Evolutionary conservation across 208 protist genomes (phyloP).

Genomic region (Tetramitus jugosus): DNA sequence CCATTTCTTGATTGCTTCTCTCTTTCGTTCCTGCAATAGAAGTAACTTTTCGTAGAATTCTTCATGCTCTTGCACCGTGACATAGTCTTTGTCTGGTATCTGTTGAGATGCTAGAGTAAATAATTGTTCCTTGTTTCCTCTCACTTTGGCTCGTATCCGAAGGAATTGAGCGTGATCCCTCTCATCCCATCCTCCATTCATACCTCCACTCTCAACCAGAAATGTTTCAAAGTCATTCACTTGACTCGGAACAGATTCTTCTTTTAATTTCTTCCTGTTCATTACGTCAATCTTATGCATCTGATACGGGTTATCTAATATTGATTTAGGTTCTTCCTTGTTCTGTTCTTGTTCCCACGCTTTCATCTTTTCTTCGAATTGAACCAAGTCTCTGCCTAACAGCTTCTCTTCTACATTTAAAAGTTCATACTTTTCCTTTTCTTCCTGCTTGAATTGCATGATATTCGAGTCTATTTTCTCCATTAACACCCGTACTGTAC

Average conservation of each 20-base stretch:
- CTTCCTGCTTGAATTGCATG: no score
- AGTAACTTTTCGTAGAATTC: not conserved
- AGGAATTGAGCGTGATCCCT: not conserved
- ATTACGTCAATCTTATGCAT: not conserved
- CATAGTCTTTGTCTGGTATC: not conserved
- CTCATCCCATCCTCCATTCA: constrained; percentile 1
- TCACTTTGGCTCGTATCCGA: not conserved
- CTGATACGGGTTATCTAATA: not conserved
- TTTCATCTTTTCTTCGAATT: not conserved
- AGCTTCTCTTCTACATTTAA: not conserved
- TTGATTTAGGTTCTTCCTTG: not conserved
- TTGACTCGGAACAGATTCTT: not conserved
- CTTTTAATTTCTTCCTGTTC: not conserved
- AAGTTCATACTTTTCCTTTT: no score
- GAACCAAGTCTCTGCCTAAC: not conserved
- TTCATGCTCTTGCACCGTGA: constrained; percentile 3
- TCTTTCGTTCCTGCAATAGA: not conserved
- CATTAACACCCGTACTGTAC: no score
- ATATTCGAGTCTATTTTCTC: no score
- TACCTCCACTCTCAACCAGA: not conserved
- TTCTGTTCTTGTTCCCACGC: not conserved
- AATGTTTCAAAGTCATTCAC: constrained; percentile 5
- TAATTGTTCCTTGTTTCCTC: not conserved
- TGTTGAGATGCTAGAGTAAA: not conserved
- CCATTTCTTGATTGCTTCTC: not conserved